Conservation (phyloP, 805 yeast species). For the Metschnikowia borealis region DNA sequence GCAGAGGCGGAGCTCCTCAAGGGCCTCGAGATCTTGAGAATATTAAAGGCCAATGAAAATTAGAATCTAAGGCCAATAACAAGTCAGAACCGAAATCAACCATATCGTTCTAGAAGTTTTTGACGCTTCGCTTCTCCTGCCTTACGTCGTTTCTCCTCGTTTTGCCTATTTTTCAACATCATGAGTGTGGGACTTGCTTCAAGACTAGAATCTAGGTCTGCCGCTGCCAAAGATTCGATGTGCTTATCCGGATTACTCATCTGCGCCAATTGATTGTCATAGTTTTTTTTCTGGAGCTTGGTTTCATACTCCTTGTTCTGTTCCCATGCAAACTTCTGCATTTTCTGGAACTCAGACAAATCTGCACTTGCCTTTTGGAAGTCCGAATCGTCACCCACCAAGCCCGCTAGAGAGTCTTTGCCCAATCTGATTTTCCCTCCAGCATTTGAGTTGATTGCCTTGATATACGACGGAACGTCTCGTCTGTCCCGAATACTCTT, state of each 20-base stretch:
- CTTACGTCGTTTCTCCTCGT: constrained; percentile 17
- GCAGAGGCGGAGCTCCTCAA: constrained; percentile 57
- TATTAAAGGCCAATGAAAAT: constrained; percentile 1
- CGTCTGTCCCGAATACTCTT: constrained; percentile 59
- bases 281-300: constrained; percentile 9
- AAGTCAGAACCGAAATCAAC: neutral
- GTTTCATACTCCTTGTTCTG: constrained; percentile 15
- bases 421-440: constrained; percentile 36
- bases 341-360: constrained; percentile 47
- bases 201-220: constrained; percentile 27
- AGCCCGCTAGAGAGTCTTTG: constrained; percentile 25
- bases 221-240: constrained; percentile 9
- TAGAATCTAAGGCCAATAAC: neutral
- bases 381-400: constrained; percentile 11
- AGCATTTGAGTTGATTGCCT: constrained; percentile 34
- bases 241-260: constrained; percentile 11
- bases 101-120: constrained; percentile 14
- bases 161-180: constrained; percentile 25
- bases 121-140: constrained; percentile 9
- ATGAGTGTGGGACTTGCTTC: constrained; percentile 38
- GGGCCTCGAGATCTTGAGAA: constrained; percentile 46
- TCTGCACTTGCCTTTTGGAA: constrained; percentile 42
- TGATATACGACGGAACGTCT: constrained; percentile 68
- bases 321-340: constrained; percentile 50
- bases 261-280: constrained; percentile 11